Evolutionary conservation across 441 rosid genomes (phyloP), one percentile per base, ranked within the genome.

Genomic region (Erodium moschatum): DNA sequence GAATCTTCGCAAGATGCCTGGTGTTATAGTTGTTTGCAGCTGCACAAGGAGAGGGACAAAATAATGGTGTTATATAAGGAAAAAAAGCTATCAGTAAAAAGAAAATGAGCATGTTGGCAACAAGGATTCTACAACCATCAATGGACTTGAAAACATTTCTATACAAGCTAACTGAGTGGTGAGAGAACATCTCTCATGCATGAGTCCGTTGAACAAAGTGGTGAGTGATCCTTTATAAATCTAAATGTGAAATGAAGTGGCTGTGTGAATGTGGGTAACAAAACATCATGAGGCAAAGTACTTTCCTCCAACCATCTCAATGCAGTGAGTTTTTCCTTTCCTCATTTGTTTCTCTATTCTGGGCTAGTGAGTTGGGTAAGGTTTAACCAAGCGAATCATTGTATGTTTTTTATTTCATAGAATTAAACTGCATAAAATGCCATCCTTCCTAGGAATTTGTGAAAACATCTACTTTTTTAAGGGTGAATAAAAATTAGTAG

Each of bases 1-100:
- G 83, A 75, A 95, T 81, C 70, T 95, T 95, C 3, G 88, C 85
- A 11, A 95, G 89, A 78, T 92, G 99, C 86, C 94, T 85, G 3
- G 99, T 95, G 73, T 68, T 73, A 61, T 77, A 74, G 71, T 95
- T 92, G 72, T 86, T 92, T 81, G 81, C 85, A 5, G 87, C 98
- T 95, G 88, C 70, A 68, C 64, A 0, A 1, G 38, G 4, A 13
- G 21, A 60, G 65, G 66, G 8, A 6, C 65, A 16, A 54, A 54
- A 54, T 15, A 54, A 54, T 5, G 61, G 21, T 15, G 20, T 15
- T 54, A 15, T 5, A 18, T 18, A 15, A 15, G 61, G 20, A 15
- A 4, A 54, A 5, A 54, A 54, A 52, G 21, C 20, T 52, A n/a
- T 52, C 9, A 52, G 20, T 52, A 52, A 52, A 15, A 52, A 15